Percentiles rank a stretch among this genome's conserved stretches.
phyloP scores from a whole-genome alignment of 2,329 filamentous ascomycete species.

The Fusarium torulosum region DNA sequence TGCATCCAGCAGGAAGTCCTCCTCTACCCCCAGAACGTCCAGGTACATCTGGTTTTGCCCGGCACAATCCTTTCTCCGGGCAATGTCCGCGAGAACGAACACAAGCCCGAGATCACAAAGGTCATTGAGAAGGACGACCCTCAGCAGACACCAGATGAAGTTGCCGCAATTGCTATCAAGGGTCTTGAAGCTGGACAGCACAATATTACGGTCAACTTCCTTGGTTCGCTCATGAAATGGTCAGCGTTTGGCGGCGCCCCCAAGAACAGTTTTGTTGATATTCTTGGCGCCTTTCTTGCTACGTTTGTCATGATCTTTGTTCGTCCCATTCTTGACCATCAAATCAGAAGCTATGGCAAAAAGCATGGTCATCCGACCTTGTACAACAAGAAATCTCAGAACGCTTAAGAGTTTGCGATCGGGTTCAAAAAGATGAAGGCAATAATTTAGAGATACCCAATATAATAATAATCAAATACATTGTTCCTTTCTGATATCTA shows the following conservation, averaged over 20 bases:
- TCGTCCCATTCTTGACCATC: slow-evolving; percentile 66
- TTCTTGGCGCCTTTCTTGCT: slow-evolving; percentile 66
- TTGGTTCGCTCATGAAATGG: slow-evolving; percentile 80
- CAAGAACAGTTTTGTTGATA: slow-evolving; percentile 71
- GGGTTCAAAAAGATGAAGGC: not conserved
- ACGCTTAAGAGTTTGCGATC: slow-evolving; percentile 1
- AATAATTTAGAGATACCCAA: slow-evolving; percentile 38
- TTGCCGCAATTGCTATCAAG: slow-evolving; percentile 76
- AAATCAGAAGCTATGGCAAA: slow-evolving; percentile 68
- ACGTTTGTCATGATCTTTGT: slow-evolving; percentile 70
- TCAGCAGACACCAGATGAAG: slow-evolving; percentile 80
- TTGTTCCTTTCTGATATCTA: slow-evolving; percentile 21
- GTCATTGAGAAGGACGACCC: slow-evolving; percentile 86
- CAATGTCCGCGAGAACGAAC: slow-evolving; percentile 78
- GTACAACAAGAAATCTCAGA: slow-evolving; percentile 53
- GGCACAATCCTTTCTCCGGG: slow-evolving; percentile 86
- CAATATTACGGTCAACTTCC: slow-evolving; percentile 79
- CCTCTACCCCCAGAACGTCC: slow-evolving; percentile 86
- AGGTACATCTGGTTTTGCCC: slow-evolving; percentile 85
- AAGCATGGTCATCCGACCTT: slow-evolving; percentile 69
- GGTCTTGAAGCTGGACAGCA: slow-evolving; percentile 86
- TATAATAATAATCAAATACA: slow-evolving; percentile 24
- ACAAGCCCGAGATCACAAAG: slow-evolving; percentile 84
- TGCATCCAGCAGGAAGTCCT: slow-evolving; percentile 85
- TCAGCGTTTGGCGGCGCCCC: slow-evolving; percentile 66